Evolutionary conservation across 2,329 filamentous ascomycete genomes (phyloP), one percentile per base, ranked within the genome.

Genomic region (Chrysoporthe austroafricana): DNA sequence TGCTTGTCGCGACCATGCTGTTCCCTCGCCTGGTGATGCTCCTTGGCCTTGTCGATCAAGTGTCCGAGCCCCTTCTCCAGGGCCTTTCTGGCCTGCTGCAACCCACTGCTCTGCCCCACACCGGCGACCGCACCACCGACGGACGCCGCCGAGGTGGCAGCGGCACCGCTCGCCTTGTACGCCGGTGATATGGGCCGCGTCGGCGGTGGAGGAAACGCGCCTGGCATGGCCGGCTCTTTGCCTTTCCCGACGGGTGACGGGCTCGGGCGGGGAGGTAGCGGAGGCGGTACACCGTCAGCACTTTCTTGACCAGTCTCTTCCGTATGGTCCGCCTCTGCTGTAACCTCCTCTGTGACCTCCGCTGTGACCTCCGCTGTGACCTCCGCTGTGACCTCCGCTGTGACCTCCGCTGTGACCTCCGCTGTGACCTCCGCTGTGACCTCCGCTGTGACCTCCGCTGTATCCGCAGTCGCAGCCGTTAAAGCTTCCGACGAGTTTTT

Each of bases 21-120:
- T 32, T 69, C 68, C 42, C 43, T 44, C 32, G 62, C 62, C 16
- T 57, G 52, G 8, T 69, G 68, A 39, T 69, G 66, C 58, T 69
- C 68, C 62, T 68, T 69, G 14, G 68, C 68, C 65, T 36, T 68
- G 36, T 68, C 65, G 13, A 68, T 62, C 8, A 69, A 44, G 16
- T 69, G 59, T 36, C 66, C 61, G 36, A 67, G n/a, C 8, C 66
- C 62, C 50, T 68, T 62, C 44, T 66, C 68, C 39, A 69, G 34
- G 13, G 65, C 66, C 62, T 66, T 68, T n/a, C 68, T 63, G 26
- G 68, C 68, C n/a, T 68, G 68, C 13, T 63, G 36, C 26, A 69
- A 14, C 32, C 65, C 62, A 18, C 39, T 44, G 54, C 52, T 64
- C 54, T 64, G 63, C 14, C 63, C 63, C 42, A 64, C 63, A 4